phyloP scores from a whole-genome alignment of 2,329 filamentous ascomycete genomes.

The Keithomyces neogunnii region DNA sequence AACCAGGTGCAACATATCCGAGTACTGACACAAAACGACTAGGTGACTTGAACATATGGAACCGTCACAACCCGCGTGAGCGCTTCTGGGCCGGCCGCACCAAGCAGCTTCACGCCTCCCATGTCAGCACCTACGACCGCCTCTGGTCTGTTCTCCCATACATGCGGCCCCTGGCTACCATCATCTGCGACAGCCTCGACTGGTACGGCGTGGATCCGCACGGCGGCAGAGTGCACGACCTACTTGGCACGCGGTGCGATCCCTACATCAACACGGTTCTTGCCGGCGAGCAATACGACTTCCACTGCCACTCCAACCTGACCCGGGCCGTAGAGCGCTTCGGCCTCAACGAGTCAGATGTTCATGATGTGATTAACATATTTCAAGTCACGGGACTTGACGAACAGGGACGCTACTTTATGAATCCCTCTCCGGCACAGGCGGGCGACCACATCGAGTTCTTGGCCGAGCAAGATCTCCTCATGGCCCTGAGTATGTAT shows the following conservation, averaged over 20 bases:
- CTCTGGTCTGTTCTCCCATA: constrained; percentile 74
- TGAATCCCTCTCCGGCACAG: constrained; percentile 53
- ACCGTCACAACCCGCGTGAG: constrained; percentile 65
- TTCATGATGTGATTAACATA: constrained; percentile 80
- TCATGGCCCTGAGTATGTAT: constrained; percentile 47
- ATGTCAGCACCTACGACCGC: constrained; percentile 63
- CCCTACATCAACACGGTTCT: constrained; percentile 75
- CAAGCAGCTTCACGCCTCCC: constrained; percentile 67
- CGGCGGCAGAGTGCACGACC: constrained; percentile 65
- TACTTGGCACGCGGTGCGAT: constrained; percentile 76
- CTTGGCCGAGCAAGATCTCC: constrained; percentile 68
- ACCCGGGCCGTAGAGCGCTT: constrained; percentile 61
- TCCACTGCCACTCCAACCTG: constrained; percentile 78
- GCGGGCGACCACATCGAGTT: constrained; percentile 61
- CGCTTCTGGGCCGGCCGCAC: constrained; percentile 76
- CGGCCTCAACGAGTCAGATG: constrained; percentile 62
- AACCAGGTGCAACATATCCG: too few species aligned
- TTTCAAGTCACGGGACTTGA: constrained; percentile 80
- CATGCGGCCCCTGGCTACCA: constrained; percentile 65
- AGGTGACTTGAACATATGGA: constrained; percentile 80
- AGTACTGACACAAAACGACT: not conserved
- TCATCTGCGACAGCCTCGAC: constrained; percentile 57
- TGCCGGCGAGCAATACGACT: constrained; percentile 64
- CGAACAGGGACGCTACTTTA: constrained; percentile 65
- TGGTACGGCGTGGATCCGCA: constrained; percentile 53